Percentiles rank a stretch among this genome's conserved stretches.
Evolutionary conservation across 2,329 filamentous ascomycete genomes (phyloP).

Genomic region (Aspergillus alliaceus): DNA sequence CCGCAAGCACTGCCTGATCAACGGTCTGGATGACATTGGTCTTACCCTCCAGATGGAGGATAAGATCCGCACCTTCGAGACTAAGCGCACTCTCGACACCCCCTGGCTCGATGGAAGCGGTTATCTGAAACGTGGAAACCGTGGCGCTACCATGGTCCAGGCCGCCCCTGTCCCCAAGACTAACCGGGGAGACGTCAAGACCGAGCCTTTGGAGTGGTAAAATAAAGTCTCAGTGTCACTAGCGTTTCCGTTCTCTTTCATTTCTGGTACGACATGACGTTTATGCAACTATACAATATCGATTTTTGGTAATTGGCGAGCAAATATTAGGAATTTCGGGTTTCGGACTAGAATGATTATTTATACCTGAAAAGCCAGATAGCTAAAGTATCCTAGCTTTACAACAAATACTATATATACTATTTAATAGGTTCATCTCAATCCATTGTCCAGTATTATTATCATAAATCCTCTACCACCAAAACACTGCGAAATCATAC

Average conservation of each 20-base stretch:
- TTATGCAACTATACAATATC: slow-evolving; percentile 6
- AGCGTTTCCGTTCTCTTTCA: slow-evolving; percentile 3
- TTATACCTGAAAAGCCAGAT: neutral
- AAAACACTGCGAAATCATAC: neutral
- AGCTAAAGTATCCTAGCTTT: neutral
- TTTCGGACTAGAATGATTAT: neutral
- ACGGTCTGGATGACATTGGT: slow-evolving; percentile 94
- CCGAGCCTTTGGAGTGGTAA: slow-evolving; percentile 88
- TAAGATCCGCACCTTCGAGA: slow-evolving; percentile 83
- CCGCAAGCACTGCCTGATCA: slow-evolving; percentile 88
- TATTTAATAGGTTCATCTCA: neutral
- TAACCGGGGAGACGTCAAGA: slow-evolving; percentile 80
- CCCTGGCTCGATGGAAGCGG: slow-evolving; percentile 89
- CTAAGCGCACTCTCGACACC: slow-evolving; percentile 70
- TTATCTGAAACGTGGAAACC: slow-evolving; percentile 64
- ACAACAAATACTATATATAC: neutral
- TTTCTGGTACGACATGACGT: slow-evolving; percentile 33
- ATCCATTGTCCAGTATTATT: neutral
- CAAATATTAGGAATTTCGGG: neutral
- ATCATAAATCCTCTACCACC: neutral
- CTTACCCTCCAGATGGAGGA: slow-evolving; percentile 89
- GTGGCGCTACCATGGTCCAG: slow-evolving; percentile 60
- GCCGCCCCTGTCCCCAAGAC: slow-evolving; percentile 78
- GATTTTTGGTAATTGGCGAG: neutral
- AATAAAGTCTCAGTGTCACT: slow-evolving; percentile 3